Percentiles rank a stretch among this genome's conserved stretches.
Evolutionary conservation across 495 filamentous ascomycete genomes (phyloP).

Genomic region (Penicillium simplicissimum): DNA sequence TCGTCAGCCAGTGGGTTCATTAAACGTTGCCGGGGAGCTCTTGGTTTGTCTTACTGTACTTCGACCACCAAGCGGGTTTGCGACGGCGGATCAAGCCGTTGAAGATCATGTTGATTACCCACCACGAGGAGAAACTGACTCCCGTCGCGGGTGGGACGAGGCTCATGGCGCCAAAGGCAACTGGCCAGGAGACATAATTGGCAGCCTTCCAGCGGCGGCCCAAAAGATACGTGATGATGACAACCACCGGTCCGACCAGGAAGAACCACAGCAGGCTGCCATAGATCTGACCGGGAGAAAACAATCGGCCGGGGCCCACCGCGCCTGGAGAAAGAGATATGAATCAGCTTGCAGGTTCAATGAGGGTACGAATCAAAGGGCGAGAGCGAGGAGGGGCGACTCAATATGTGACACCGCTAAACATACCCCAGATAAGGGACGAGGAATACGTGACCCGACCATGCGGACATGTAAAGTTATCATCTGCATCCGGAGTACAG

Average conservation of each 20-base stretch:
- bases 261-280: conserved; percentile 66
- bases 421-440: conserved; percentile 67
- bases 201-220: conserved; percentile 53
- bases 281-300: conserved; percentile 69
- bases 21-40: too few species aligned
- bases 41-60: conserved; percentile 39
- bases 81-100: conserved; percentile 58
- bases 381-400: not conserved
- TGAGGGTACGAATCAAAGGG: not conserved
- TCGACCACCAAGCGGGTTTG: conserved; percentile 66
- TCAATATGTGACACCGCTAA: not conserved
- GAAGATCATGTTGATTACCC: conserved; percentile 64
- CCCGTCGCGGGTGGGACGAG: conserved; percentile 66
- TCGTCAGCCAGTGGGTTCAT: conserved; percentile 32
- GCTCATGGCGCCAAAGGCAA: conserved; percentile 68
- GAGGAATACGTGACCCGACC: conserved; percentile 68
- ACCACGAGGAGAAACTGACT: conserved; percentile 70
- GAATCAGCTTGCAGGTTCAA: not conserved
- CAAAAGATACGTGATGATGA: conserved; percentile 57
- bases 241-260: conserved; percentile 55
- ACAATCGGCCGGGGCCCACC: conserved; percentile 65
- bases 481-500: conserved; percentile 59
- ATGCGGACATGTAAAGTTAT: conserved; percentile 69
- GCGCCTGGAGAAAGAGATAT: conserved; percentile 37
- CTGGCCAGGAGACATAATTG: conserved; percentile 62